phyloP scores from a whole-genome alignment of 345 rosid species.

The Euclidium syriacum region DNA sequence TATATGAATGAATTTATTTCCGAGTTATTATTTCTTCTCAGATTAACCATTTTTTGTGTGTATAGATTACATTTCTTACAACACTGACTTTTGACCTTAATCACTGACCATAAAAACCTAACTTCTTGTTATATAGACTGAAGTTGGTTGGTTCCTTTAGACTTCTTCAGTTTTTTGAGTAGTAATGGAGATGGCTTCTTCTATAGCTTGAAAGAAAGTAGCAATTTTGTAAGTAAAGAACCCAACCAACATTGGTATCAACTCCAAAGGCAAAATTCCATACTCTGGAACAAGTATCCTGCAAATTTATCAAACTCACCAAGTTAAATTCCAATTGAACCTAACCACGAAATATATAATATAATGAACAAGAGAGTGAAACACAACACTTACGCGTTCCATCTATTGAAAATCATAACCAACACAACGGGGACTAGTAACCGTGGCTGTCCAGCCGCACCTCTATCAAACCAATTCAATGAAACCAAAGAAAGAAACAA shows the following conservation, averaged over 20 bases:
- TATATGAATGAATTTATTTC: conserved; percentile 13
- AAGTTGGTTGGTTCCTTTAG: background rate
- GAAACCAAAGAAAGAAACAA: background rate
- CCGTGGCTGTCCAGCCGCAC: conserved; percentile 84
- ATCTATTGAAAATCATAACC: conserved; percentile 90
- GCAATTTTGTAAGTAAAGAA: conserved; percentile 92
- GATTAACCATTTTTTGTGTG: background rate
- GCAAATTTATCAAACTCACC: conserved; percentile 17
- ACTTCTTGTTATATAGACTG: background rate
- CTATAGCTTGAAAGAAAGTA: conserved; percentile 80
- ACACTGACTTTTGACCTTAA: conserved; percentile 1
- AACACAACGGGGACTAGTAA: conserved; percentile 77
- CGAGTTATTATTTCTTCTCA: background rate
- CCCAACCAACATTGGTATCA: conserved; percentile 92
- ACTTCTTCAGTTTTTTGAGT: conserved; percentile 28
- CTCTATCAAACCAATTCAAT: conserved; percentile 43
- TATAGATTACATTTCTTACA: conserved; percentile 1
- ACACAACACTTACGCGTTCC: conserved; percentile 62
- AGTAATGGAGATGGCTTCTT: conserved; percentile 50
- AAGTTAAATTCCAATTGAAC: background rate
- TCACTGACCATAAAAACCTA: conserved; percentile 2
- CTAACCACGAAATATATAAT: background rate
- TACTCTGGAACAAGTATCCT: conserved; percentile 87
- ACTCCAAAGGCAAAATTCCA: conserved; percentile 63
- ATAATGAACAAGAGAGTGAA: background rate